A percentile compares a stretch with the other conserved stretches of the same genome.
These are phyloP conservation scores for Sarocladiaceae sp. DNA, from an alignment of 2,329 filamentous ascomycete genomes.

Conservation along the genomic window DNA sequence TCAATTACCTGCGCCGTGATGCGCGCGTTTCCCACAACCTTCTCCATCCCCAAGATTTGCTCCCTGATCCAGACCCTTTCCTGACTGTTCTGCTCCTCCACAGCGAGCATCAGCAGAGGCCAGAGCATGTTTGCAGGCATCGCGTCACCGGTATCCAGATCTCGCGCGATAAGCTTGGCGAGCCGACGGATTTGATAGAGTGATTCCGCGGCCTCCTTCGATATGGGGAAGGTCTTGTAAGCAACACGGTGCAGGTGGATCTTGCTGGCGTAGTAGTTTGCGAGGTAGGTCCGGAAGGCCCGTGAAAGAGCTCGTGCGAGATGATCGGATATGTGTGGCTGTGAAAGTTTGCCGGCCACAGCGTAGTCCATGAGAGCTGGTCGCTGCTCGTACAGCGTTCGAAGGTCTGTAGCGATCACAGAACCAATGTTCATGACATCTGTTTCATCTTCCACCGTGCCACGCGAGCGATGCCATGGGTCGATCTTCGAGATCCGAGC, in stretches of 20 bases:
- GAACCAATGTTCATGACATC: constrained; percentile 50
- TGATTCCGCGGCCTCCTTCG: constrained; percentile 40
- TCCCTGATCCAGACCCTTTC: constrained; percentile 45
- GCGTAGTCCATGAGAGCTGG: constrained; percentile 51
- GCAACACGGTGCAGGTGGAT: constrained; percentile 52
- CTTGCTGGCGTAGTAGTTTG: constrained; percentile 50
- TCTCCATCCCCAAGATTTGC: constrained; percentile 41
- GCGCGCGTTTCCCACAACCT: constrained; percentile 35
- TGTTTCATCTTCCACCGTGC: constrained; percentile 51
- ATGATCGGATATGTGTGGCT: constrained; percentile 40
- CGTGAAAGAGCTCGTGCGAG: constrained; percentile 44
- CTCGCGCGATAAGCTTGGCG: constrained; percentile 34
- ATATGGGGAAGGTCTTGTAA: constrained; percentile 46
- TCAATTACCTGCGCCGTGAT: constrained; percentile 40
- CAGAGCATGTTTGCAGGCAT: constrained; percentile 51
- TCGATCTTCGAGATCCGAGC: constrained; percentile 51
- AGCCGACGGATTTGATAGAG: constrained; percentile 42
- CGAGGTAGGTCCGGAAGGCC: constrained; percentile 48
- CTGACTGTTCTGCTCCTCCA: constrained; percentile 42
- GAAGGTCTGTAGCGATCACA: constrained; percentile 42
- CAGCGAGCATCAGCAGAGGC: constrained; percentile 50
- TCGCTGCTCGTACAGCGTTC: constrained; percentile 41
- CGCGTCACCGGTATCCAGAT: constrained; percentile 35
- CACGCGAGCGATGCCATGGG: constrained; percentile 48
- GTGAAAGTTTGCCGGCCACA: constrained; percentile 42